These are phyloP conservation scores for Salix viminalis DNA, from an alignment of 345 rosid species.

Conservation along the genomic window DNA sequence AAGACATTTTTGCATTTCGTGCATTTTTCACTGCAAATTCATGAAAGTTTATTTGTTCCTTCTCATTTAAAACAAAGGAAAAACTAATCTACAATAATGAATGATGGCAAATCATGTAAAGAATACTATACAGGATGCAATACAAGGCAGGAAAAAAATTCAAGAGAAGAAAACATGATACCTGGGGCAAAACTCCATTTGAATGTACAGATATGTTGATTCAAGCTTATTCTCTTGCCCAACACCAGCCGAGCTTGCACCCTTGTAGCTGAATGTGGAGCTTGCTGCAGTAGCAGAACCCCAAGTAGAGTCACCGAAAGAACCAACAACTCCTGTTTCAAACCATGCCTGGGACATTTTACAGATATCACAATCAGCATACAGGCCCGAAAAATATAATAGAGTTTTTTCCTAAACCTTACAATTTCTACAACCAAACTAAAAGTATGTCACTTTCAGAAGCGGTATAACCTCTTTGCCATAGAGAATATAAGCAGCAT, in stretches of 20 bases:
- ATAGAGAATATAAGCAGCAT: not conserved
- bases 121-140: not conserved
- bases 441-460: not conserved
- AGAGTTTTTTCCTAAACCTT: not conserved
- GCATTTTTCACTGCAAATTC: not conserved
- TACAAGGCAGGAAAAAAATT: not conserved
- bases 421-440: not conserved
- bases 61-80: not conserved
- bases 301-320: conserved; percentile 53
- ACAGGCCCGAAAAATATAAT: conserved; percentile 2
- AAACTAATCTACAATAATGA: not conserved
- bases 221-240: conserved; percentile 69
- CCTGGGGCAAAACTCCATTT: conserved; percentile 98
- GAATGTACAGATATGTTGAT: conserved; percentile 82
- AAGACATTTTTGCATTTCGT: not conserved
- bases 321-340: conserved; percentile 78
- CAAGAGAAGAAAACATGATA: conserved; percentile 19
- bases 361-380: conserved; percentile 26
- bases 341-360: conserved; percentile 77
- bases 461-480: not conserved
- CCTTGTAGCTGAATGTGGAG: conserved; percentile 52
- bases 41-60: not conserved
- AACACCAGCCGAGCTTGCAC: conserved; percentile 51
- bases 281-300: conserved; percentile 78
- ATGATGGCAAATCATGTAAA: not conserved